phyloP scores from a whole-genome alignment of 2,329 filamentous ascomycete genomes.

The Alternaria viburni region DNA sequence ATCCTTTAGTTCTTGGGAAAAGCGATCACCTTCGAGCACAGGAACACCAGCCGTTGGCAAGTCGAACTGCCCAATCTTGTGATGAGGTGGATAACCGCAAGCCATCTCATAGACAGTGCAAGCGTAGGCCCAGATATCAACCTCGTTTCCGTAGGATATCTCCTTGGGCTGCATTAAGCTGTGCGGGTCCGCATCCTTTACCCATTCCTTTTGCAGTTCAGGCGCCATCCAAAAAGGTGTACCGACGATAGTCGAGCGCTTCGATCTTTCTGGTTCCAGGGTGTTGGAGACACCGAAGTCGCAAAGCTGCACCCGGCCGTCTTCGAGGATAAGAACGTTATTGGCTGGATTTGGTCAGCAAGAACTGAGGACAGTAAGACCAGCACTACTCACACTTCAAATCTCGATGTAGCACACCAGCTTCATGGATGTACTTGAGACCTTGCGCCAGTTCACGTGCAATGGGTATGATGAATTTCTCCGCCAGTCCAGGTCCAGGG shows the following conservation, averaged over 20 bases:
- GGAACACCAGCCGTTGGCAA: slow-evolving; percentile 61
- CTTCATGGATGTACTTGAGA: slow-evolving; percentile 67
- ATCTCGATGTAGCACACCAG: slow-evolving; percentile 70
- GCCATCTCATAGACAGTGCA: slow-evolving; percentile 83
- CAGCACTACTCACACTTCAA: slow-evolving; percentile 59
- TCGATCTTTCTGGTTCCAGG: slow-evolving; percentile 76
- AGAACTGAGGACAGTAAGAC: rapidly evolving
- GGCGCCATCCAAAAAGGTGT: slow-evolving; percentile 89
- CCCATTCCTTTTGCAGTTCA: slow-evolving; percentile 63
- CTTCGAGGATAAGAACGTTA: slow-evolving; percentile 80
- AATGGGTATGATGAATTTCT: slow-evolving; percentile 68
- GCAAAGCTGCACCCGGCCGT: slow-evolving; percentile 78
- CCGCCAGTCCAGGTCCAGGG: slow-evolving; percentile 55
- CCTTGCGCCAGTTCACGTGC: slow-evolving; percentile 68
- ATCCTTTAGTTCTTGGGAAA: slow-evolving; percentile 71
- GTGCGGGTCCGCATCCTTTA: slow-evolving; percentile 65
- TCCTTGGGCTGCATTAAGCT: slow-evolving; percentile 59
- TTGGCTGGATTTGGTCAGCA: slow-evolving; percentile 56
- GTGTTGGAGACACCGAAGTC: slow-evolving; percentile 85
- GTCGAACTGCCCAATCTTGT: slow-evolving; percentile 43
- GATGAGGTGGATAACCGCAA: slow-evolving; percentile 76
- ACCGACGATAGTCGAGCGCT: slow-evolving; percentile 80
- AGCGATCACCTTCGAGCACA: slow-evolving; percentile 72
- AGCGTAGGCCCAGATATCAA: slow-evolving; percentile 85
- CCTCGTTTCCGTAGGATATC: slow-evolving; percentile 55